Conservation (phyloP, 2,329 filamentous ascomycete genomes). For the Phyllosticta citriasiana region DNA sequence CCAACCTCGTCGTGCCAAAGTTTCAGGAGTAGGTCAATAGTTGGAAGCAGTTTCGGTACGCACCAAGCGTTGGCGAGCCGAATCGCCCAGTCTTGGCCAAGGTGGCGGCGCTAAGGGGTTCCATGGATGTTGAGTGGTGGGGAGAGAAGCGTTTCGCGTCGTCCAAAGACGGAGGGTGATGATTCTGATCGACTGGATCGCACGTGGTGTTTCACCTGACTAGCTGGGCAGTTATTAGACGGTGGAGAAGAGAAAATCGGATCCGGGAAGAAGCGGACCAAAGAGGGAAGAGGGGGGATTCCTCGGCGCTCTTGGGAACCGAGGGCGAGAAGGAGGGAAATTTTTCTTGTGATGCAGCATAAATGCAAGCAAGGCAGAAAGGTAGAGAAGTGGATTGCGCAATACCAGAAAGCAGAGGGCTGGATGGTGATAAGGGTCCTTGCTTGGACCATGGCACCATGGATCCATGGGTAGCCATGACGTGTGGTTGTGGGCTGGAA, state of each 20-base stretch:
- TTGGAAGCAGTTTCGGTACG: neutral
- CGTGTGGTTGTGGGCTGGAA: neutral
- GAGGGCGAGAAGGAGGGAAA: neutral
- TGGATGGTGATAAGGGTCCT: neutral
- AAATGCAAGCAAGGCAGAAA: neutral
- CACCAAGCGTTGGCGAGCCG: neutral
- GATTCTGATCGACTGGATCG: neutral
- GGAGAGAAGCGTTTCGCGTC: neutral
- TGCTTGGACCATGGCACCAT: neutral
- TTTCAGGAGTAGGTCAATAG: neutral
- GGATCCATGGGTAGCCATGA: neutral
- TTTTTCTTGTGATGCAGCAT: neutral
- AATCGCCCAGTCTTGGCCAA: neutral
- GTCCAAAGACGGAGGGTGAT: neutral
- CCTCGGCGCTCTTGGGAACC: neutral
- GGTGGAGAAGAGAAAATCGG: neutral
- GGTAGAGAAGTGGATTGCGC: neutral
- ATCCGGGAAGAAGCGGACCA: neutral
- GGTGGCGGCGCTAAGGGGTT: neutral
- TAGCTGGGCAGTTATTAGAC: neutral
- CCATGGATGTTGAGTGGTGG: neutral
- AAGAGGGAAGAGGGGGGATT: neutral
- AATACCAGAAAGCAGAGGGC: neutral
- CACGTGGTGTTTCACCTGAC: neutral
- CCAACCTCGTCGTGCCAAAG: neutral